Evolutionary conservation across 257 asterid species (phyloP), one percentile per base, ranked within the genome.

Genomic region (Jacaranda copaia): DNA sequence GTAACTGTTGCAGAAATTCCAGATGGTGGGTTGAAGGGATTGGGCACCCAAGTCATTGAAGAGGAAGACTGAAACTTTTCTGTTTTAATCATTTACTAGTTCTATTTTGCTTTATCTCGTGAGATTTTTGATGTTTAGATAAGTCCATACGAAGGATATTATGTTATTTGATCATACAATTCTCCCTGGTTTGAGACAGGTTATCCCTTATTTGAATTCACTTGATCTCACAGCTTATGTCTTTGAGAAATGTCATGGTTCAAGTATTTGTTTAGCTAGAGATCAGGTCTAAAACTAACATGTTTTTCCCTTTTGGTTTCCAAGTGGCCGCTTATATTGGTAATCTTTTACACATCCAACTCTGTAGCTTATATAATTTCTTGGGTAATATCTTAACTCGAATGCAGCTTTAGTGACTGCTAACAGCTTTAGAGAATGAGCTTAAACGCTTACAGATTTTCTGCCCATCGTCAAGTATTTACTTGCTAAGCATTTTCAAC

Each of bases 21-120:
- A 13, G 83, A 91, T 0, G 94, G 88, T 15, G 90, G 97, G 9
- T 80, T 91, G 81, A 89, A 87, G 86, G 97, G 97, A 16, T 79
- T 91, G 81, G 94, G 94, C 70, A 91, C 97, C 70, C 85, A 85
- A 77, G 86, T 88, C 67, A 89, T 91, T n/a, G 96, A 90, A 0
- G 95, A 89, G 15, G 93, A 88, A 15, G 92, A 88, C 36, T 89
- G 81, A 88, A 56, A 11, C 2, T 13, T 51, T 56, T 65, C 20
- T 7, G 14, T 59, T 64, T 51, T 38, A 48, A 45, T 36, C 19
- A 69, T 74, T 52, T 57, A 9, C 20, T 73, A 13, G 59, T 60
- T 32, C 20, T 40, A 49, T 83, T 79, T 77, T 81, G 82, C 65
- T 57, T 14, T 53, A 43, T 2, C 20, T n/a, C 5, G 8, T 45